These are phyloP conservation scores for Entomortierella chlamydospora DNA, from an alignment of 192 early-diverging fungal genomes.

Conservation along the genomic window DNA sequence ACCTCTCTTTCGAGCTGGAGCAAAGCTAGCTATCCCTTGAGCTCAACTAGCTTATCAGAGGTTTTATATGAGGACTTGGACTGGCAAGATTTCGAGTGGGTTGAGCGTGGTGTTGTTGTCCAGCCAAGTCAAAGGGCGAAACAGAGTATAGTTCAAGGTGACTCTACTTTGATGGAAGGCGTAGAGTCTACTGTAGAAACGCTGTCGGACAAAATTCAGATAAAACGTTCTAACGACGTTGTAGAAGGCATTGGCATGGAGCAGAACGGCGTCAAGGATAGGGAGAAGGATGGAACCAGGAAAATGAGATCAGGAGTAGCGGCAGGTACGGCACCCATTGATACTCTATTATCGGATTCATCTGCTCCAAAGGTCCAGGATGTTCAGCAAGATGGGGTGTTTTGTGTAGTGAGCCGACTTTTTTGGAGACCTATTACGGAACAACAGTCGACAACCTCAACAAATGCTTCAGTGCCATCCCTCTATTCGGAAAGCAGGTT, in stretches of 20 bases:
- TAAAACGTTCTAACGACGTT: background rate
- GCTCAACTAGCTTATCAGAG: slow-evolving; percentile 15
- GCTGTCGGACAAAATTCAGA: background rate
- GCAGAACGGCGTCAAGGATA: background rate
- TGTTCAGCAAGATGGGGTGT: slow-evolving; percentile 41
- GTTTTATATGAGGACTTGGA: slow-evolving; percentile 48
- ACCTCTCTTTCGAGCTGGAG: slow-evolving; percentile 48
- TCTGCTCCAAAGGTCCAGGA: background rate
- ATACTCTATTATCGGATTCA: background rate
- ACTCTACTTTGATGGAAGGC: slow-evolving; percentile 28
- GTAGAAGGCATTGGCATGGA: background rate
- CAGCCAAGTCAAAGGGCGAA: slow-evolving; percentile 33
- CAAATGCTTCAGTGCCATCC: too few relatives aligned
- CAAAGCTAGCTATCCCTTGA: slow-evolving; percentile 31
- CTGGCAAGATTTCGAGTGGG: slow-evolving; percentile 56
- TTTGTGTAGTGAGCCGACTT: slow-evolving; percentile 50
- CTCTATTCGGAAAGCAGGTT: too few relatives aligned
- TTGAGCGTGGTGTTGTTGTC: slow-evolving; percentile 50
- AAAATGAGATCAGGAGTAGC: background rate
- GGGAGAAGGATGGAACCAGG: background rate
- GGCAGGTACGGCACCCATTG: background rate
- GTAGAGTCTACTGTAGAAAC: slow-evolving; percentile 12
- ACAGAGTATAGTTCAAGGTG: background rate
- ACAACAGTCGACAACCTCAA: background rate
- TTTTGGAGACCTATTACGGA: slow-evolving; percentile 47